These are phyloP conservation scores for Houttuynia cordata DNA, from an alignment of 164 flowering plant species.

Conservation along the genomic window DNA sequence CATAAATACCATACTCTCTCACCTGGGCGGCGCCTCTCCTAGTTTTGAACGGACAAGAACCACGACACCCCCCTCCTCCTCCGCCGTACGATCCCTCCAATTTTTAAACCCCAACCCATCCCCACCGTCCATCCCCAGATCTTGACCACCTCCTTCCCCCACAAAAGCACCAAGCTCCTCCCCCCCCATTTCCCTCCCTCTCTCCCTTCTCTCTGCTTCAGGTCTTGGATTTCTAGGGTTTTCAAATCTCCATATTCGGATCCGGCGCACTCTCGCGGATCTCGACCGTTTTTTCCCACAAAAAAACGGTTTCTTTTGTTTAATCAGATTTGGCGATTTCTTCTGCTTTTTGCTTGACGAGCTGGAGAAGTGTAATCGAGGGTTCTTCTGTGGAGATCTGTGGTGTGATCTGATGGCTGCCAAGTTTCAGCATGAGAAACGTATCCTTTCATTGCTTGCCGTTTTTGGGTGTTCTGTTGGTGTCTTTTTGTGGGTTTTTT, in stretches of 20 bases:
- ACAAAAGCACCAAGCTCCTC: not conserved
- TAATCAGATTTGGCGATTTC: slow-evolving; percentile 1
- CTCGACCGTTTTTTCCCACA: no score
- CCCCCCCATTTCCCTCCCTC: not conserved
- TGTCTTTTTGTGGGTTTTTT: not conserved
- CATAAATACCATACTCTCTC: no score
- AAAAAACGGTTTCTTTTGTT: slow-evolving; percentile 1
- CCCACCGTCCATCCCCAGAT: not conserved
- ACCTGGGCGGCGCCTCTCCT: not conserved
- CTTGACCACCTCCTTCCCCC: not conserved
- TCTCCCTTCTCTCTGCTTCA: not conserved
- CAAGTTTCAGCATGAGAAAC: slow-evolving; percentile 14
- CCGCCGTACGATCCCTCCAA: not conserved
- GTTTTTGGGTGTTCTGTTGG: not conserved
- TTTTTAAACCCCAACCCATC: not conserved
- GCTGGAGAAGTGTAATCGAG: slow-evolving; percentile 22
- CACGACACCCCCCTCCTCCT: not conserved
- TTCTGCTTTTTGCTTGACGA: slow-evolving; percentile 7
- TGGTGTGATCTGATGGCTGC: slow-evolving; percentile 33
- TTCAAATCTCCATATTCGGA: not conserved
- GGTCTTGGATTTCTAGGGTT: not conserved
- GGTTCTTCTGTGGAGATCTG: slow-evolving; percentile 24
- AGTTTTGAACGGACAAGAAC: not conserved
- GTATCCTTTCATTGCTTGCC: slow-evolving; percentile 19
- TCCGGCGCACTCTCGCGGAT: not conserved